These are phyloP conservation scores for Apiotrichum siamense DNA, from an alignment of 1,284 basidiomycete genomes.

Conservation along the genomic window DNA sequence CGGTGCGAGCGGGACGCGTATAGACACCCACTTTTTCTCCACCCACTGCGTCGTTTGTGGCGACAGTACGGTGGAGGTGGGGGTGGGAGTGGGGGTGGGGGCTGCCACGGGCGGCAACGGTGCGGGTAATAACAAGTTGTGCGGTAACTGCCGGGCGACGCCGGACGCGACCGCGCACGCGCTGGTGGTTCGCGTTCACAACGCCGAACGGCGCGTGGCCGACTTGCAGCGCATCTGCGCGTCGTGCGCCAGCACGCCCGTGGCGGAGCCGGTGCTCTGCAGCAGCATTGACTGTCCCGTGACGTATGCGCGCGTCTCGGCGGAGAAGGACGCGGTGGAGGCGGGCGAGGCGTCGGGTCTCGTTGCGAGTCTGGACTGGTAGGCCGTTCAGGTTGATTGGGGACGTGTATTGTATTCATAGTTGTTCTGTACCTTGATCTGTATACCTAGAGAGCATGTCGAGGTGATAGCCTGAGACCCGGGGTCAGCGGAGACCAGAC, in stretches of 20 bases:
- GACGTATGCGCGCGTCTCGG: slow-evolving; percentile 65
- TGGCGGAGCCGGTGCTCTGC: slow-evolving; percentile 62
- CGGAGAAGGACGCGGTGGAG: slow-evolving; percentile 55
- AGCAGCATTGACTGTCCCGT: slow-evolving; percentile 78
- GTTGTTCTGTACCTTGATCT: too few species aligned
- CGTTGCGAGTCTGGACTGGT: slow-evolving; percentile 16
- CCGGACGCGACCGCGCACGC: slow-evolving; percentile 58
- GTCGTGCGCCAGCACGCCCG: slow-evolving; percentile 58
- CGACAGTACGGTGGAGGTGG: background rate
- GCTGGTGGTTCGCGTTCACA: slow-evolving; percentile 56
- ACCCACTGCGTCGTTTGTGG: slow-evolving; percentile 8
- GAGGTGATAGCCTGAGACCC: too few species aligned
- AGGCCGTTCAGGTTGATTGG: background rate
- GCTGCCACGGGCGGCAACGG: background rate
- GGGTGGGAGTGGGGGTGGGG: too few species aligned
- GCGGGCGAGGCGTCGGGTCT: slow-evolving; percentile 24
- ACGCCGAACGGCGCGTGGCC: slow-evolving; percentile 56
- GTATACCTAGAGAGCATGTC: too few species aligned
- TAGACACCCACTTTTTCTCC: slow-evolving; percentile 19
- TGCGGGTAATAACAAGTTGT: slow-evolving; percentile 55
- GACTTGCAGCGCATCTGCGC: slow-evolving; percentile 64
- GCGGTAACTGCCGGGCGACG: slow-evolving; percentile 56
- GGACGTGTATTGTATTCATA: background rate
- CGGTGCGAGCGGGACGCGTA: slow-evolving; percentile 1
- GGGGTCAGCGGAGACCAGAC: too few species aligned